phyloP scores from a whole-genome alignment of 441 rosid genomes.

The Populus hybrid region DNA sequence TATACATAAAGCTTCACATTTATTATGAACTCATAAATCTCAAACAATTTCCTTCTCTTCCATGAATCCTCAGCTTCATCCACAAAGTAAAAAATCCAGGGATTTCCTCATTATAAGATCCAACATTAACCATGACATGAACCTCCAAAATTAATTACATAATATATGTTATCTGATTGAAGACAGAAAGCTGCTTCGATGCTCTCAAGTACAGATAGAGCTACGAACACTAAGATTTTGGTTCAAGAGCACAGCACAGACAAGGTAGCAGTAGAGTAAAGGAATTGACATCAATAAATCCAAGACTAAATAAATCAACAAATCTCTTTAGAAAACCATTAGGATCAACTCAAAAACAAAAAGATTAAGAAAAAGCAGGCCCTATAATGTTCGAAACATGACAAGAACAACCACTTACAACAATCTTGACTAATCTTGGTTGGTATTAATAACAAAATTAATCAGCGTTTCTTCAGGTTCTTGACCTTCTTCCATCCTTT shows the following conservation, averaged over 20 bases:
- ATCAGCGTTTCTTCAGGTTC: slow-evolving; percentile 59
- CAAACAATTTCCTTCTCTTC: background rate
- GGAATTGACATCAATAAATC: background rate
- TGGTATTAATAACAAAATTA: no score
- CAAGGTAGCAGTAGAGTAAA: background rate
- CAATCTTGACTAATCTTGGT: no score
- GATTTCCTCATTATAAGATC: background rate
- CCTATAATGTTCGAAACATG: background rate
- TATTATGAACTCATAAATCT: background rate
- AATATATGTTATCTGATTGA: no score
- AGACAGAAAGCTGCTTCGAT: no score
- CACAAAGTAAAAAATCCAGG: background rate
- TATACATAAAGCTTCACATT: no score
- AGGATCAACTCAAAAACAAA: background rate
- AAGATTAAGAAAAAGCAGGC: background rate
- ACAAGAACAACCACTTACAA: background rate
- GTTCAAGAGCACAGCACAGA: no score
- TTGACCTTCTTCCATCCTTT: slow-evolving; percentile 90
- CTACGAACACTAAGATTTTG: background rate
- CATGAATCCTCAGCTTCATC: background rate
- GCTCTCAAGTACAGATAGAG: background rate
- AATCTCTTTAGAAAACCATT: background rate
- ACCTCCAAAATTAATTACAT: no score
- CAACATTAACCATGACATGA: no score
- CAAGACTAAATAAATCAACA: background rate